Conservation (phyloP, 1,284 basidiomycete species). For the Vanrija pseudolonga region DNA sequence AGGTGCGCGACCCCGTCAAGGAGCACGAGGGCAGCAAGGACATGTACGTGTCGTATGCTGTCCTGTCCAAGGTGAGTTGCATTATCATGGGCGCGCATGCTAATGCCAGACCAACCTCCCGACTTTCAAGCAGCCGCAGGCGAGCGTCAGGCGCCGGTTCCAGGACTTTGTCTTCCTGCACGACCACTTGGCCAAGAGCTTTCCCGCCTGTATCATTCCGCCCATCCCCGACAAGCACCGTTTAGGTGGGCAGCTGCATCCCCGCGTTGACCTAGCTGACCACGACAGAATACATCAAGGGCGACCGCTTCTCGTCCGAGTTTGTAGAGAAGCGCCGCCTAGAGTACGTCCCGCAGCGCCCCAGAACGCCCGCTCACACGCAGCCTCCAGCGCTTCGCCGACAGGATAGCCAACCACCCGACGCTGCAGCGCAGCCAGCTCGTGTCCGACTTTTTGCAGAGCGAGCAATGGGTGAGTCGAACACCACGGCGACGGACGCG, state of each 20-base stretch:
- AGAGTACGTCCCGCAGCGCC: conserved; percentile 66
- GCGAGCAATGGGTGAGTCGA: conserved; percentile 86
- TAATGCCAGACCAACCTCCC: conserved; percentile 41
- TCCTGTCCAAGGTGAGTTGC: conserved; percentile 72
- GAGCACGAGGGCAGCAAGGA: conserved; percentile 95
- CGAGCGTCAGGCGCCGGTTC: conserved; percentile 82
- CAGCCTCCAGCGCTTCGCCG: conserved; percentile 88
- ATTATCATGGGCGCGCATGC: background rate
- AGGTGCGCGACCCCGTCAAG: conserved; percentile 87
- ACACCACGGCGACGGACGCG: too few species aligned
- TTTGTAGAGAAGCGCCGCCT: conserved; percentile 88
- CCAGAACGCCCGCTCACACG: background rate
- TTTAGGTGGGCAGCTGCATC: conserved; percentile 61
- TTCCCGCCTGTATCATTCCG: conserved; percentile 93
- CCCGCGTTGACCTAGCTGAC: background rate
- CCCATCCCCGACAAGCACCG: conserved; percentile 96
- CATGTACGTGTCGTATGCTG: conserved; percentile 90
- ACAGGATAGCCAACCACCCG: conserved; percentile 85
- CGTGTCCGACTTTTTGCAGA: conserved; percentile 87
- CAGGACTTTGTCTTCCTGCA: conserved; percentile 95
- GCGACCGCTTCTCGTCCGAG: conserved; percentile 92
- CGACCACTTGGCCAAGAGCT: conserved; percentile 83
- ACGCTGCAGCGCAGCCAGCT: conserved; percentile 89
- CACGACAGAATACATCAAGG: conserved; percentile 83
- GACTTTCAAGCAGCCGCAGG: conserved; percentile 50